Evolutionary conservation across 2,329 filamentous ascomycete genomes (phyloP), one percentile per base, ranked within the genome.

Genomic region (Diaporthe helianthi): DNA sequence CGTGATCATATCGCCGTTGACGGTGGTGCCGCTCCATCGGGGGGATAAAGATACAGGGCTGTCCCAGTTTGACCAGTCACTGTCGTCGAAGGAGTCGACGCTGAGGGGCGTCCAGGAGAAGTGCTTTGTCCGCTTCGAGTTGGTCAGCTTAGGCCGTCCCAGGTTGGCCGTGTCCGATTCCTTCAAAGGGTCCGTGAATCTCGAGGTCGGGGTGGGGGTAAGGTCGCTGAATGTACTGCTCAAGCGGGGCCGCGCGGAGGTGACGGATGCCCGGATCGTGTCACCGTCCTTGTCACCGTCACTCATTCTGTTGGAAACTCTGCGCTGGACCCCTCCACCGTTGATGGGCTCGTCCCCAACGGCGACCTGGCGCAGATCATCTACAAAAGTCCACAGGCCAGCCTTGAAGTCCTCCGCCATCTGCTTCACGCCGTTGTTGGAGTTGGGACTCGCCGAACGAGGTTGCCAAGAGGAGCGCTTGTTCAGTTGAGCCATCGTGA

Each of bases 321-420:
- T 67, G 15, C 70, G 71, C 46, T 75, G 73, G 4, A 68, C 49
- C 13, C 74, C 73, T 22, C 74, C 71, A 17, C 89, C 90, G 71
- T 85, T 89, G 72, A 93, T 88, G 19, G 90, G 93, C 81, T 99
- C 96, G 67, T 99, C 96, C 29, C 96, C 96, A 8, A 99, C 94
- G 0, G 96, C 97, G 17, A 95, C 97, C 80, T 98, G 96, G 73
- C 94, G 88, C 58, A 99, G 89, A 77, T 99, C 96, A 78, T 98
- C 96, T 70, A 97, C 89, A 80, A 99, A 99, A 1, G 93, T 97
- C 89, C 92, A 94, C 60, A 99, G 82, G 2, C 96, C 95, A 64
- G 96, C 89, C 78, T 91, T 93, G 79, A 99, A 90, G 80, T 98
- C 96, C 70, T 93, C 92, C 19, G 94, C 92, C 79, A 97, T 90